Conservation (phyloP, 495 filamentous ascomycete species). For the Daldinia loculata region DNA sequence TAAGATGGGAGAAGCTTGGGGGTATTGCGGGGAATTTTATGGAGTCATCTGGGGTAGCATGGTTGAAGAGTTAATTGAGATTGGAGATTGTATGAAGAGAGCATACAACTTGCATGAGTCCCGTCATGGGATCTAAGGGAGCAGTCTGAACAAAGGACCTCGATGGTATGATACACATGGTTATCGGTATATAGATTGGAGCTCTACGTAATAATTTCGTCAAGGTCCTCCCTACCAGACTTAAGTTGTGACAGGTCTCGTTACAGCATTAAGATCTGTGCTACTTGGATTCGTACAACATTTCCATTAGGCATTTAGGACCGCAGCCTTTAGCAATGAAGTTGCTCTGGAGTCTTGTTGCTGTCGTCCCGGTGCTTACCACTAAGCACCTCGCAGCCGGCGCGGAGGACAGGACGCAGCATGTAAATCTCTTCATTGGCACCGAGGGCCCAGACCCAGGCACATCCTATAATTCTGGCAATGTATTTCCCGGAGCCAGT, state of each 20-base stretch:
- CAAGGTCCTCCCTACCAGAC: neutral
- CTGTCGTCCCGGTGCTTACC: conserved; percentile 4
- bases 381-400: neutral
- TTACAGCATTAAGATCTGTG: neutral
- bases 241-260: neutral
- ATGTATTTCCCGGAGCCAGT: conserved; percentile 71
- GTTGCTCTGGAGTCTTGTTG: neutral
- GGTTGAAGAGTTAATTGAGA: neutral
- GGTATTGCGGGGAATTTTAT: conserved; percentile 9
- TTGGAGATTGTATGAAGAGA: conserved; percentile 9
- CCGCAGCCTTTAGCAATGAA: conserved; percentile 13
- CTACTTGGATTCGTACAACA: neutral
- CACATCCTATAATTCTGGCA: conserved; percentile 57
- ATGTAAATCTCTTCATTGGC: conserved; percentile 44
- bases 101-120: conserved; percentile 1
- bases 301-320: neutral
- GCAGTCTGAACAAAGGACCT: neutral
- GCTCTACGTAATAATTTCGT: neutral
- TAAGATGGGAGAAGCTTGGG: conserved; percentile 29
- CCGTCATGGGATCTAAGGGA: neutral
- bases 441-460: conserved; percentile 24
- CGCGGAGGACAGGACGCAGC: conserved; percentile 23
- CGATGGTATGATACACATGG: neutral
- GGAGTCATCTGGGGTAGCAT: conserved; percentile 7
- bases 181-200: neutral